Evolutionary conservation across 352 stramenopile genomes (phyloP), one percentile per base, ranked within the genome.

Genomic region (Globisporangium paddicum): DNA sequence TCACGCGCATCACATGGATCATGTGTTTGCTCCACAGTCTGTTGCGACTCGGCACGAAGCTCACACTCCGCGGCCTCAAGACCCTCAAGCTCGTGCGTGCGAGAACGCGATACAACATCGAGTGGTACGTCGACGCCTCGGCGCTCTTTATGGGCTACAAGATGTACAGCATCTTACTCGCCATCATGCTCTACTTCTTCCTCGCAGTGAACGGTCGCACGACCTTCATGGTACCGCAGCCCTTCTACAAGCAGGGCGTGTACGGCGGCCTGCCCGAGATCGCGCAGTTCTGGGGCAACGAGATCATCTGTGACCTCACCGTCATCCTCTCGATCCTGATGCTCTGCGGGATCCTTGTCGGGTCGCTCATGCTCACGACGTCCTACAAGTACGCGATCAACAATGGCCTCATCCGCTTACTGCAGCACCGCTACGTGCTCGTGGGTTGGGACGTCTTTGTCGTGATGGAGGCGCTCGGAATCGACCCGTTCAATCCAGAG

Each of bases 81-180:
- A 55, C 55, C 4, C 65, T 78, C 19, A 69, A 71, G 23, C 9
- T 84, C 7, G 67, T 86, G 8, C 59, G 58, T 58, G 1, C 46
- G 65, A 2, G 10, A 67, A 7, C 74, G 66, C 21, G 54, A n/a
- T 8, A 77, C 0, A 68, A 59, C 5, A 38, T 87, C 34, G 71
- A 81, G 38, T 86, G 75, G 73, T 82, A 73, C 35, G 64, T 84
- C 18, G 78, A 88, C 55, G 63, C 64, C 0, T 69, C 55, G 9
- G 52, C 75, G 4, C 45, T 88, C 8, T 88, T 88, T 45, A 18
- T 82, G 41, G 80, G 60, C 37, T 88, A 83, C 62, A 84, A 85
- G 50, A 42, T 85, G 16, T 86, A 82, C 68, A 83, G 66, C 37
- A 40, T 85, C 8, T 50, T 85, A 44, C 67, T 85, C 0, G 83